These are phyloP conservation scores for Pseudocercospora fuligena DNA, from an alignment of 2,329 filamentous ascomycete species.

Conservation along the genomic window DNA sequence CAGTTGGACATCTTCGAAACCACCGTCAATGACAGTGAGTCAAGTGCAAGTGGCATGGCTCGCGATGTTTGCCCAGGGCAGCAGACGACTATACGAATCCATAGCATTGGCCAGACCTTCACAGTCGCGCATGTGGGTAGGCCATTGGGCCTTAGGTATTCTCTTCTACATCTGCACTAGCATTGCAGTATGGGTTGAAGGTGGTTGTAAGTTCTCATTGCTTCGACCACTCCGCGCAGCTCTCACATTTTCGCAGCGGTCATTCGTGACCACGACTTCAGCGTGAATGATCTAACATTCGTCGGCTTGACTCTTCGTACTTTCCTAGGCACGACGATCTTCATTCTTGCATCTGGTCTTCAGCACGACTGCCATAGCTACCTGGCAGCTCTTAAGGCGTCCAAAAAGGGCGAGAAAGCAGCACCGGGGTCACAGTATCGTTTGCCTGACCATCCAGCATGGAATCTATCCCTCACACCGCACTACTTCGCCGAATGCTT, in stretches of 20 bases:
- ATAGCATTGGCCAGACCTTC: conserved; percentile 67
- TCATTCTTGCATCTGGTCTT: conserved; percentile 70
- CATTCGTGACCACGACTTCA: conserved; percentile 42
- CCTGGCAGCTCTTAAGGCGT: conserved; percentile 46
- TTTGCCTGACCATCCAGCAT: conserved; percentile 74
- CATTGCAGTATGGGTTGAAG: conserved; percentile 83
- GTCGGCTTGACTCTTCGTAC: conserved; percentile 56
- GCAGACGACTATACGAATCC: conserved; percentile 77
- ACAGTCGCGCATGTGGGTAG: conserved; percentile 79
- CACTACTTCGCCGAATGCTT: conserved; percentile 91
- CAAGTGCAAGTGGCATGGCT: conserved; percentile 71
- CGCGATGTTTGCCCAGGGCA: conserved; percentile 76
- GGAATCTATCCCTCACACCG: conserved; percentile 75
- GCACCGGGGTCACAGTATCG: conserved; percentile 68
- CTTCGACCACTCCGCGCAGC: neutral
- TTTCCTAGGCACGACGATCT: conserved; percentile 63
- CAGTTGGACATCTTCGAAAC: conserved; percentile 36
- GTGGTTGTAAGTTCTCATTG: conserved; percentile 62
- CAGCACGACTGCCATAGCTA: conserved; percentile 68
- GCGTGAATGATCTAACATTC: conserved; percentile 45
- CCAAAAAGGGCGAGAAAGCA: conserved; percentile 5
- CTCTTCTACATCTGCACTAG: conserved; percentile 76
- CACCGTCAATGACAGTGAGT: conserved; percentile 57
- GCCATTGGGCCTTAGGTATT: conserved; percentile 80
- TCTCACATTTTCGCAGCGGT: conserved; percentile 31